Evolutionary conservation across 1,139 yeast species (phyloP).

Genomic region (Yamadazyma trypodendri): DNA sequence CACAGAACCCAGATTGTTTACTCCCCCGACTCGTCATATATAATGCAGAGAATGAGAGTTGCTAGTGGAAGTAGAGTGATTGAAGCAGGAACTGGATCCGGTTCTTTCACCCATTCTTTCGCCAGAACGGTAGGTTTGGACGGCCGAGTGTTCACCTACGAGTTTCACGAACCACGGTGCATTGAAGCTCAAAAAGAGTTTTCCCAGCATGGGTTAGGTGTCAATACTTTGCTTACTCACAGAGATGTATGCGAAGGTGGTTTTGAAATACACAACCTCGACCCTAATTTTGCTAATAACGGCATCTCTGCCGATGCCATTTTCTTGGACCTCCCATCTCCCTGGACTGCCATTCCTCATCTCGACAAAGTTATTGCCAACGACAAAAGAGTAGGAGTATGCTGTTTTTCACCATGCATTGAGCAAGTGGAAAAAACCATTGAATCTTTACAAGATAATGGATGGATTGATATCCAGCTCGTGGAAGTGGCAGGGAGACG

Average conservation of each 20-base stretch:
- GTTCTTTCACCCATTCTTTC: conserved; percentile 90
- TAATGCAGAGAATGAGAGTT: conserved; percentile 76
- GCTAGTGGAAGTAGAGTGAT: conserved; percentile 75
- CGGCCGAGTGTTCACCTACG: conserved; percentile 79
- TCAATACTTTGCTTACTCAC: conserved; percentile 64
- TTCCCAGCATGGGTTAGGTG: conserved; percentile 61
- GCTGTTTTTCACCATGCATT: conserved; percentile 97
- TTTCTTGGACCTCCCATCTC: conserved; percentile 92
- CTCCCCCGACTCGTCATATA: conserved; percentile 91
- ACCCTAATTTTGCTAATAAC: conserved; percentile 26
- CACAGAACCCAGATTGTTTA: conserved; percentile 98
- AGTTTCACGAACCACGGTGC: conserved; percentile 85
- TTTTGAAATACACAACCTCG: conserved; percentile 52
- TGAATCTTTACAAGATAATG: conserved; percentile 65
- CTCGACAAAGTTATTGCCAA: conserved; percentile 59
- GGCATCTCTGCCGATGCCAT: conserved; percentile 63
- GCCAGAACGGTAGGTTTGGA: conserved; percentile 67
- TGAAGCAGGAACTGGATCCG: conserved; percentile 98
- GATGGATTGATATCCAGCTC: conserved; percentile 92
- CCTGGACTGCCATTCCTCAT: conserved; percentile 93
- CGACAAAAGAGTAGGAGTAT: conserved; percentile 59
- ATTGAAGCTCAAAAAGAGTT: conserved; percentile 79
- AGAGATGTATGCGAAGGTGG: conserved; percentile 93
- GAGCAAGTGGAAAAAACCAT: conserved; percentile 93
- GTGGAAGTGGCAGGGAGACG: conserved; percentile 84